These are phyloP conservation scores for Tuber borchii DNA, from an alignment of 495 filamentous ascomycete species.

Conservation along the genomic window DNA sequence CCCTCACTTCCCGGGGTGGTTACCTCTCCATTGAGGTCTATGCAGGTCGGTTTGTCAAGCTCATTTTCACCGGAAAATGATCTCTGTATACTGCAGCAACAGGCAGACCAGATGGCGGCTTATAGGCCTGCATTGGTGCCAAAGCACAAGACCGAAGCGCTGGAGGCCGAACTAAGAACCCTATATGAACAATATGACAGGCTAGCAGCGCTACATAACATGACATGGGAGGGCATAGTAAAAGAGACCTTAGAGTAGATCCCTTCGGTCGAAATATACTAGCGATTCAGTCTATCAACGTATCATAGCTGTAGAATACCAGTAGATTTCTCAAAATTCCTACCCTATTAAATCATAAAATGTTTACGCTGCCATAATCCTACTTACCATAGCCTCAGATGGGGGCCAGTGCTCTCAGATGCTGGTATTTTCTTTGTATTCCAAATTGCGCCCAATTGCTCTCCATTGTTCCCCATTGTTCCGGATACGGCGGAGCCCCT, in stretches of 20 bases:
- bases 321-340: background rate
- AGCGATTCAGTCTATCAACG: background rate
- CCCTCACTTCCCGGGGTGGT: background rate
- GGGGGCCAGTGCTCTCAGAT: background rate
- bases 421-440: background rate
- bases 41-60: conserved; percentile 5
- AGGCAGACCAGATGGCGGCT: conserved; percentile 27
- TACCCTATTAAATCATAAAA: background rate
- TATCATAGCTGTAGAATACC: background rate
- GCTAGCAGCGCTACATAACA: conserved; percentile 32
- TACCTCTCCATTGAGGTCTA: background rate
- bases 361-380: background rate
- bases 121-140: conserved; percentile 21
- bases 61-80: conserved; percentile 25
- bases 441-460: background rate
- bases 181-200: conserved; percentile 39
- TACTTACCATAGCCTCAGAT: background rate
- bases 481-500: background rate
- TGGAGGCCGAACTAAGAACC: conserved; percentile 32
- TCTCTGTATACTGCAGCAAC: conserved; percentile 20
- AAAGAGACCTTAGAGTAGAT: conserved; percentile 7
- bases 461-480: background rate
- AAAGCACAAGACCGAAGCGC: conserved; percentile 26
- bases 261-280: background rate
- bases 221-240: conserved; percentile 36